Evolutionary conservation across 1,139 yeast species (phyloP).

Genomic region (Meyerozyma carpophila): DNA sequence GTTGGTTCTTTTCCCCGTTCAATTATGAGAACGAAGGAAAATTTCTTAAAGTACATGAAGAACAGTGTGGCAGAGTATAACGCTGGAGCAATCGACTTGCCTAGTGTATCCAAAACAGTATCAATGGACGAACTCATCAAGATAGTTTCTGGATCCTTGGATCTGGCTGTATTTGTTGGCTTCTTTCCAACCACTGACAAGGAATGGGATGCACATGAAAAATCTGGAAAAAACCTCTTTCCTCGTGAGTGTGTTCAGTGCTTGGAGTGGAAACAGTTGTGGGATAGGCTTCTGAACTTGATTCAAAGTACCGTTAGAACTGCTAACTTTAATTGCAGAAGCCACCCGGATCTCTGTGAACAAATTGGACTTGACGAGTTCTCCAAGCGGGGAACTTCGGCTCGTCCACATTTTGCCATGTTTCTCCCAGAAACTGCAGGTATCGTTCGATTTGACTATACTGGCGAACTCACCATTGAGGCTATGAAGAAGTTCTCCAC

Average conservation of each 20-base stretch:
- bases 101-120: conserved; percentile 30
- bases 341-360: conserved; percentile 45
- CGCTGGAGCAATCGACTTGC: conserved; percentile 29
- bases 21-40: conserved; percentile 41
- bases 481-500: conserved; percentile 29
- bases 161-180: conserved; percentile 49
- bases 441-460: conserved; percentile 29
- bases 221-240: conserved; percentile 31
- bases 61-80: conserved; percentile 46
- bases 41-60: conserved; percentile 47
- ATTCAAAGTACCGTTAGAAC: conserved; percentile 38
- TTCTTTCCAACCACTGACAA: conserved; percentile 57
- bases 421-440: conserved; percentile 38
- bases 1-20: conserved; percentile 45
- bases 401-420: conserved; percentile 27
- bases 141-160: conserved; percentile 42
- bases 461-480: conserved; percentile 19
- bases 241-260: conserved; percentile 42
- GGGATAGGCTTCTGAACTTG: conserved; percentile 54
- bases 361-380: conserved; percentile 35
- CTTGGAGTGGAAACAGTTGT: conserved; percentile 42
- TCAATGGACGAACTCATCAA: conserved; percentile 30
- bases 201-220: conserved; percentile 34
- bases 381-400: conserved; percentile 4
- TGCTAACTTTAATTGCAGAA: conserved; percentile 56